A percentile compares a stretch with the other conserved stretches of the same genome.
These are phyloP conservation scores for Suhomyces taliae DNA, from an alignment of 1,139 yeast species.

Conservation along the genomic window DNA sequence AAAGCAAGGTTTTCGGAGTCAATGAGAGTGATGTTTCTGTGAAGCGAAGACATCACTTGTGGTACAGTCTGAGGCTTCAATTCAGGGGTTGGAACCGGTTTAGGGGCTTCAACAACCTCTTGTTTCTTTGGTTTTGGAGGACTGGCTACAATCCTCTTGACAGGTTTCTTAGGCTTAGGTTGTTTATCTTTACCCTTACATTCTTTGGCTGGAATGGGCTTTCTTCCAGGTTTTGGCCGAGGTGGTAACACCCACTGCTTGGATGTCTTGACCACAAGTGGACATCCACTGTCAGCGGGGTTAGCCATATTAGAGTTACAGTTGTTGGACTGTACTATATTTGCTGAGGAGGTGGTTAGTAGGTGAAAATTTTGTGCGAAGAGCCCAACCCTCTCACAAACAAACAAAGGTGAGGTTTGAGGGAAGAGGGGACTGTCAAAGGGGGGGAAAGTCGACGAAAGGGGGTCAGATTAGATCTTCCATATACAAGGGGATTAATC, in stretches of 20 bases:
- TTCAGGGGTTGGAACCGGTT: background rate
- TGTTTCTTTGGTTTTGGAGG: constrained; percentile 4
- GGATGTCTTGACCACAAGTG: constrained; percentile 19
- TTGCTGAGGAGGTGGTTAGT: constrained; percentile 7
- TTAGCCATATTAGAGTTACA: constrained; percentile 4
- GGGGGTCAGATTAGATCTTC: background rate
- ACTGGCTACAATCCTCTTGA: constrained; percentile 4
- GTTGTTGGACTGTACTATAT: constrained; percentile 10
- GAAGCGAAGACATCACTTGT: constrained; percentile 5
- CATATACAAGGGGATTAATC: background rate
- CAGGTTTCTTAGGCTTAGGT: constrained; percentile 4
- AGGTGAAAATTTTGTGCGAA: constrained; percentile 4
- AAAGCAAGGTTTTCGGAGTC: constrained; percentile 39
- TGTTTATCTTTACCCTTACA: constrained; percentile 6
- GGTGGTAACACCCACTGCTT: constrained; percentile 30
- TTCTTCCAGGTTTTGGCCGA: constrained; percentile 25
- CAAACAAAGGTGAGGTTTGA: background rate
- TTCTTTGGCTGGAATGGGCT: constrained; percentile 15
- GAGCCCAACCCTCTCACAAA: no score
- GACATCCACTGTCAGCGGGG: constrained; percentile 4
- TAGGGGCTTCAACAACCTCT: background rate
- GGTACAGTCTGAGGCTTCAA: background rate
- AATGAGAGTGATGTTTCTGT: constrained; percentile 27
- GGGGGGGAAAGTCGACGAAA: background rate
- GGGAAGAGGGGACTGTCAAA: background rate